These are phyloP conservation scores for Trichosporon asahii DNA, from an alignment of 1,284 basidiomycete species.

Conservation along the genomic window DNA sequence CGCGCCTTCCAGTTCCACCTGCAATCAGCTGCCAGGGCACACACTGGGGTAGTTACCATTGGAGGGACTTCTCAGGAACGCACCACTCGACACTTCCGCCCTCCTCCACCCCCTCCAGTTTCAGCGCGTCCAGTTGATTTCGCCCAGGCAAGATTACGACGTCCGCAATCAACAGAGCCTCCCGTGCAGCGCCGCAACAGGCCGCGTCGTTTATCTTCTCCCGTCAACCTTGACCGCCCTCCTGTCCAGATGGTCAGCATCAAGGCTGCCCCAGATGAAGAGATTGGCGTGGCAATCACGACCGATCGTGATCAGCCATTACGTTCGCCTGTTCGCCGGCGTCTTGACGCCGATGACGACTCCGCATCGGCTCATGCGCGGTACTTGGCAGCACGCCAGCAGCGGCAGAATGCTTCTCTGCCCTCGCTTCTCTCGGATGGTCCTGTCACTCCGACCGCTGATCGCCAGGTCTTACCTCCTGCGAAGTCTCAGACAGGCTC, in stretches of 20 bases:
- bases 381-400: slow-evolving; percentile 41
- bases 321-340: background rate
- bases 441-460: background rate
- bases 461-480: background rate
- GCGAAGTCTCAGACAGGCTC: background rate
- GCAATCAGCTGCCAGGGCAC: slow-evolving; percentile 2
- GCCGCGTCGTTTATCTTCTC: slow-evolving; percentile 16
- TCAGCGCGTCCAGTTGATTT: slow-evolving; percentile 18
- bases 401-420: slow-evolving; percentile 25
- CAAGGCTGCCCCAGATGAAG: slow-evolving; percentile 16
- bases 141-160: slow-evolving; percentile 13
- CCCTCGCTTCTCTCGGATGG: slow-evolving; percentile 1
- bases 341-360: slow-evolving; percentile 10
- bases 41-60: slow-evolving; percentile 5
- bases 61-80: slow-evolving; percentile 6
- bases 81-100: background rate
- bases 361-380: slow-evolving; percentile 35
- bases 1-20: slow-evolving; percentile 21
- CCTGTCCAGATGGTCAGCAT: slow-evolving; percentile 4
- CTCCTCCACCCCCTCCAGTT: slow-evolving; percentile 13
- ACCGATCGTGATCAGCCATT: slow-evolving; percentile 15
- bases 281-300: slow-evolving; percentile 40
- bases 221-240: slow-evolving; percentile 14
- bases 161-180: background rate
- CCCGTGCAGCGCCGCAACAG: background rate